phyloP scores from a whole-genome alignment of 805 yeast genomes.

The Kodamaea leandrae region DNA sequence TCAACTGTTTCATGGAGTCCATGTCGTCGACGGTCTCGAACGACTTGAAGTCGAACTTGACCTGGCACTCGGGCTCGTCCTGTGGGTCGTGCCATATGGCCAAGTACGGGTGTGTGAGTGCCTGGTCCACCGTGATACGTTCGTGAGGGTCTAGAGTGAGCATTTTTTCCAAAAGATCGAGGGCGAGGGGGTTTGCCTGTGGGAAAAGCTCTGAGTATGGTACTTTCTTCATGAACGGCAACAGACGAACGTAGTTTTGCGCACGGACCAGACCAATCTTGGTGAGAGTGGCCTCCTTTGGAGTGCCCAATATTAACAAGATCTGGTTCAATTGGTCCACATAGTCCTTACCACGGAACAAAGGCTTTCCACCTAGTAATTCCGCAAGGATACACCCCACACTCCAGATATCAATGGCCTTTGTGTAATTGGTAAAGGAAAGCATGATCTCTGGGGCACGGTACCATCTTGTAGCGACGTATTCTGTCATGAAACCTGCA shows the following conservation, averaged over 20 bases:
- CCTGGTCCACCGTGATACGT: conserved; percentile 85
- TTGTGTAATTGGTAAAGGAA: conserved; percentile 89
- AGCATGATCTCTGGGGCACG: conserved; percentile 98
- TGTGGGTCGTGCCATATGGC: conserved; percentile 79
- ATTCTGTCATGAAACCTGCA: conserved; percentile 93
- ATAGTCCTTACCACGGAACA: conserved; percentile 93
- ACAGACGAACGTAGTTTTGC: conserved; percentile 82
- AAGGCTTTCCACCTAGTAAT: conserved; percentile 82
- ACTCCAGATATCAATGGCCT: conserved; percentile 97
- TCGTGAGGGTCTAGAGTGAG: conserved; percentile 82
- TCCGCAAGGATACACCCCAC: conserved; percentile 97
- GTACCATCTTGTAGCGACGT: conserved; percentile 98
- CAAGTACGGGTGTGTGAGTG: conserved; percentile 84
- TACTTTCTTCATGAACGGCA: conserved; percentile 78
- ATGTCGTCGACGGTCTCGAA: conserved; percentile 84
- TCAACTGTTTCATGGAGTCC: conserved; percentile 70
- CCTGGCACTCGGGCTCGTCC: conserved; percentile 83
- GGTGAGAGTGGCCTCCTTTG: conserved; percentile 50
- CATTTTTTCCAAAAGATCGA: conserved; percentile 68
- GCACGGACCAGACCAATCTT: conserved; percentile 79
- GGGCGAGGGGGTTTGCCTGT: conserved; percentile 79
- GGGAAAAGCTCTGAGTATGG: conserved; percentile 76
- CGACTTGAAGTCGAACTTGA: conserved; percentile 75
- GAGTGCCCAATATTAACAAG: conserved; percentile 86
- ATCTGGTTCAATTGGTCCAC: conserved; percentile 93